Evolutionary conservation across 1,284 basidiomycete genomes (phyloP).

Genomic region (Xanthoconium separans): DNA sequence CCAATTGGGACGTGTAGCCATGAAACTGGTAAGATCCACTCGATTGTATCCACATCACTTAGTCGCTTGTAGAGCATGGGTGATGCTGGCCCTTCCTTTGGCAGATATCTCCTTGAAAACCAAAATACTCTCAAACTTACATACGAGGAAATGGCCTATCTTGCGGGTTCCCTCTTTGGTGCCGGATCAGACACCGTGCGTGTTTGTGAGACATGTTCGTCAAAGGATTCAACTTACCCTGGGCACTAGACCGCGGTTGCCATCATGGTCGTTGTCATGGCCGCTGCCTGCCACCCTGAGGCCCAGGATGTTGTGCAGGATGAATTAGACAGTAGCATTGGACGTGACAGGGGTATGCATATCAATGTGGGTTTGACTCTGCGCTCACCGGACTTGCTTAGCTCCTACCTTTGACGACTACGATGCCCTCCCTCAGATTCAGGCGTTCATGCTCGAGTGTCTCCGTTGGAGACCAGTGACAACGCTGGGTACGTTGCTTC

Average conservation of each 20-base stretch:
- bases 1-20: conserved; percentile 36
- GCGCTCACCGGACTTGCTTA: conserved; percentile 13
- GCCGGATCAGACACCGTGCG: conserved; percentile 45
- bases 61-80: conserved; percentile 15
- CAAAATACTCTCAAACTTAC: conserved; percentile 28
- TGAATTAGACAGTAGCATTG: conserved; percentile 45
- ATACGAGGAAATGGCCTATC: conserved; percentile 38
- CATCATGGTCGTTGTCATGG: conserved; percentile 46
- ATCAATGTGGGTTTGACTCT: not conserved
- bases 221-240: not conserved
- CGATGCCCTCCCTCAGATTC: conserved; percentile 37
- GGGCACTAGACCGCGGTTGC: conserved; percentile 39
- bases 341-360: conserved; percentile 37
- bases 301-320: conserved; percentile 42
- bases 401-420: conserved; percentile 43
- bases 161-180: conserved; percentile 43
- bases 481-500: conserved; percentile 22
- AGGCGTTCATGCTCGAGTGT: conserved; percentile 45
- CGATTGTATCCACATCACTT: too few relatives aligned
- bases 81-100: conserved; percentile 29
- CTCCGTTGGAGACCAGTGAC: conserved; percentile 47
- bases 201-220: not conserved
- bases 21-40: conserved; percentile 33
- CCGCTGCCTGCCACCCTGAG: conserved; percentile 45
- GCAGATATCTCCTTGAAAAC: conserved; percentile 32